Evolutionary conservation across 805 yeast species (phyloP).

Genomic region (Candida loeiensis): DNA sequence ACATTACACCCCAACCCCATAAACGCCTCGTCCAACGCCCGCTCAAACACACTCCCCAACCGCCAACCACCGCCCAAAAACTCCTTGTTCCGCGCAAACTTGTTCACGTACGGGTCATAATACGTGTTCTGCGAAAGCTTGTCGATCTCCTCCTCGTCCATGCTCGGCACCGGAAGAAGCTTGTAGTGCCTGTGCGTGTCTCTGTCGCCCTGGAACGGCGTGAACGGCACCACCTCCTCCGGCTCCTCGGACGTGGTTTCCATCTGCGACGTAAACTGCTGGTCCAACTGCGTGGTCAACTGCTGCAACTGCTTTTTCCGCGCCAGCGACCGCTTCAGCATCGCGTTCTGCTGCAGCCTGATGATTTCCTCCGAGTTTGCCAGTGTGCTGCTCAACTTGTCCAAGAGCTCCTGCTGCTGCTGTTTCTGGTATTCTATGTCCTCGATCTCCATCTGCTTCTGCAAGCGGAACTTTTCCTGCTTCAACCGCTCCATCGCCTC

Average conservation of each 20-base stretch:
- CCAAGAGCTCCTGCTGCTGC: constrained; percentile 40
- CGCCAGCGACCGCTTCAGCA: constrained; percentile 60
- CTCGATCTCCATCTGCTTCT: constrained; percentile 52
- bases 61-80: constrained; percentile 86
- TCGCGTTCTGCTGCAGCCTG: constrained; percentile 32
- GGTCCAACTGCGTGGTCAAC: constrained; percentile 54
- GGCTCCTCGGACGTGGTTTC: constrained; percentile 16
- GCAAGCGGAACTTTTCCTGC: constrained; percentile 67
- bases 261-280: constrained; percentile 26
- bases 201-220: constrained; percentile 92
- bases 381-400: constrained; percentile 31
- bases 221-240: constrained; percentile 57
- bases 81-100: constrained; percentile 54
- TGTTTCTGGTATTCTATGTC: constrained; percentile 38
- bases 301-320: constrained; percentile 59
- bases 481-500: constrained; percentile 46
- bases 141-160: constrained; percentile 25
- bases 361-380: constrained; percentile 39
- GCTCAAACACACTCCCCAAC: constrained; percentile 61
- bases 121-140: constrained; percentile 46
- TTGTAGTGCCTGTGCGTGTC: constrained; percentile 51
- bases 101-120: constrained; percentile 46
- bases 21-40: constrained; percentile 84
- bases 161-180: constrained; percentile 30
- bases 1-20: constrained; percentile 83